phyloP scores from a whole-genome alignment of 225 moss, liverwort and hornwort genomes.

The Anthoceros angustus region DNA sequence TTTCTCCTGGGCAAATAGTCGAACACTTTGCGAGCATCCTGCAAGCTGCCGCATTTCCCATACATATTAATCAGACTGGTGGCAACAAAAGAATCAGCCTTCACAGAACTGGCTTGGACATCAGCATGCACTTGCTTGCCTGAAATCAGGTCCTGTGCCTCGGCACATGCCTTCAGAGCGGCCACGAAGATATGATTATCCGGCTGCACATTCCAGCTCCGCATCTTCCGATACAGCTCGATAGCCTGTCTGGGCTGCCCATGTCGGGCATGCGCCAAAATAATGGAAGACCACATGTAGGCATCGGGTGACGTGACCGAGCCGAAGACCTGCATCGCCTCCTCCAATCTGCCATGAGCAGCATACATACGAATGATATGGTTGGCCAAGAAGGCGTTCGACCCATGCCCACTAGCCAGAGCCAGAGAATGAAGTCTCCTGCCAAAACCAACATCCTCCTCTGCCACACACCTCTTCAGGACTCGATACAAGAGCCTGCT shows the following conservation, averaged over 20 bases:
- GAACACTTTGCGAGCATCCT: neutral
- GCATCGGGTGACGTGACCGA: neutral
- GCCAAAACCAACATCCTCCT: neutral
- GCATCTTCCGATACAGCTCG: neutral
- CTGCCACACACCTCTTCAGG: neutral
- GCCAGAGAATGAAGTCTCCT: neutral
- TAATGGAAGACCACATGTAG: neutral
- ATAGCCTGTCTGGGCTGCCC: neutral
- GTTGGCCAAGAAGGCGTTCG: neutral
- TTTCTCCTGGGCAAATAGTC: neutral
- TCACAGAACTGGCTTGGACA: neutral
- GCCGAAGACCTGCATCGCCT: neutral
- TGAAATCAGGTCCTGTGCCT: neutral
- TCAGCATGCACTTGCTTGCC: slow-evolving; percentile 1
- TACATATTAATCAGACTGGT: neutral
- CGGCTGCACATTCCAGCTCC: neutral
- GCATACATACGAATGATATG: neutral
- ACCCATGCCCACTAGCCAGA: neutral
- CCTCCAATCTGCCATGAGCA: neutral
- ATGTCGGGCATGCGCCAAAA: neutral
- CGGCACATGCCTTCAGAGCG: neutral
- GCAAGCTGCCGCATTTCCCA: neutral
- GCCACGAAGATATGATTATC: neutral
- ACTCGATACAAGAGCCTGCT: neutral
- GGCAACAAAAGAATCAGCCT: neutral